Evolutionary conservation across 129 eudicot species (phyloP).

Genomic region (Helianthus annuus): DNA sequence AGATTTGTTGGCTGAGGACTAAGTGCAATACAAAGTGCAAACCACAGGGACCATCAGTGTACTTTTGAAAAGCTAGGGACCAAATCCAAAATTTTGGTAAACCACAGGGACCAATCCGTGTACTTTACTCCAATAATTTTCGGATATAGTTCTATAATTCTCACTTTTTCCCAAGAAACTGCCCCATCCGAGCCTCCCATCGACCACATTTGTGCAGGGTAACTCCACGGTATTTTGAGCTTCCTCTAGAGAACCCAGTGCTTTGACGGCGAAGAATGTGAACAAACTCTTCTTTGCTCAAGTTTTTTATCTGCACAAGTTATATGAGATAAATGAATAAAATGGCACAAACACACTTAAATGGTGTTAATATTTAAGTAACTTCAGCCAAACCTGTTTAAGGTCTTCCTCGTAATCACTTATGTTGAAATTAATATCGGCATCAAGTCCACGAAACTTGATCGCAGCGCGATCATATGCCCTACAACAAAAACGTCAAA

Average conservation of each 20-base stretch:
- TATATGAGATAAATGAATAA: neutral
- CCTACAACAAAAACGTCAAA: conserved; percentile 36
- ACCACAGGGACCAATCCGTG: too few relatives aligned
- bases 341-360: neutral
- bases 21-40: too few relatives aligned
- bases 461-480: conserved; percentile 90
- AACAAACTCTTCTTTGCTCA: conserved; percentile 73
- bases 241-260: conserved; percentile 77
- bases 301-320: conserved; percentile 46
- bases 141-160: conserved; percentile 13
- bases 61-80: too few relatives aligned
- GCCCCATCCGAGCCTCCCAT: conserved; percentile 95
- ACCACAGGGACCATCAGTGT: too few relatives aligned
- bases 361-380: neutral
- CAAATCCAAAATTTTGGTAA: too few relatives aligned
- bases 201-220: conserved; percentile 83
- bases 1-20: too few relatives aligned
- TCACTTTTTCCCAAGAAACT: conserved; percentile 79
- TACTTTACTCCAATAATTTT: too few relatives aligned
- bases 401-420: conserved; percentile 71
- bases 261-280: conserved; percentile 89
- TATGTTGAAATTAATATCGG: conserved; percentile 70
- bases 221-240: conserved; percentile 79
- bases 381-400: conserved; percentile 51
- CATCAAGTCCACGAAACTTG: conserved; percentile 74